A percentile compares a stretch with the other conserved stretches of the same genome.
Evolutionary conservation across 768 basidiomycete species (phyloP).

Genomic region (Amanita molliuscula): DNA sequence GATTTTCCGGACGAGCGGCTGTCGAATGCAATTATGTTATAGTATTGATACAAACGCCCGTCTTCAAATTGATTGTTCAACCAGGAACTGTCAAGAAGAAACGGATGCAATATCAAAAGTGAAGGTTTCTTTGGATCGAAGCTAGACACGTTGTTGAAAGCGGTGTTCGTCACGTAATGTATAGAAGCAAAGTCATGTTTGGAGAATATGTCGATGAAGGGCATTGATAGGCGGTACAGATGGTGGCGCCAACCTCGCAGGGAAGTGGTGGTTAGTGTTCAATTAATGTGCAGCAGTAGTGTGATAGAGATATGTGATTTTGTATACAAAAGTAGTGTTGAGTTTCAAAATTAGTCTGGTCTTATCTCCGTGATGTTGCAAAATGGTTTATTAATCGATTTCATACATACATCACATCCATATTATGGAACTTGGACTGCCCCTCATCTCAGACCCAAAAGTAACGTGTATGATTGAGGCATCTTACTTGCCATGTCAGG

Average conservation of each 20-base stretch:
- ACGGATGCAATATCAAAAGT: conserved; percentile 56
- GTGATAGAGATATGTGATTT: too few species aligned
- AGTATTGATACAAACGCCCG: conserved; percentile 42
- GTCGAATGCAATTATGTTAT: conserved; percentile 72
- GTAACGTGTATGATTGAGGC: too few species aligned
- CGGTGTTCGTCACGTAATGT: conserved; percentile 61
- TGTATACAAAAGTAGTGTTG: not conserved
- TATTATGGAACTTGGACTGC: not conserved
- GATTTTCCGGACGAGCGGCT: conserved; percentile 56
- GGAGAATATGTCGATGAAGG: conserved; percentile 56
- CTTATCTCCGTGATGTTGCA: not conserved
- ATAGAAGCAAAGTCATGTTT: conserved; percentile 59
- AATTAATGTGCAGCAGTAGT: not conserved
- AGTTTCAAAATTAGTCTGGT: not conserved
- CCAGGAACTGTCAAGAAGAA: conserved; percentile 64
- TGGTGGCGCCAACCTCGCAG: too few species aligned
- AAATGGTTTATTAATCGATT: not conserved
- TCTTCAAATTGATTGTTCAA: conserved; percentile 58
- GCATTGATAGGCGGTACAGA: conserved; percentile 30
- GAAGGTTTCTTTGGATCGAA: conserved; percentile 60
- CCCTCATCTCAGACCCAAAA: too few species aligned
- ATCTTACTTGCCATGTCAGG: not conserved
- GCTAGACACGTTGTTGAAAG: conserved; percentile 47
- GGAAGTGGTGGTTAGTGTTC: not conserved
- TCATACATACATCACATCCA: not conserved